Base-by-base conservation (phyloP, 768 basidiomycete genomes). In the Psilocybe cyanescens region DNA sequence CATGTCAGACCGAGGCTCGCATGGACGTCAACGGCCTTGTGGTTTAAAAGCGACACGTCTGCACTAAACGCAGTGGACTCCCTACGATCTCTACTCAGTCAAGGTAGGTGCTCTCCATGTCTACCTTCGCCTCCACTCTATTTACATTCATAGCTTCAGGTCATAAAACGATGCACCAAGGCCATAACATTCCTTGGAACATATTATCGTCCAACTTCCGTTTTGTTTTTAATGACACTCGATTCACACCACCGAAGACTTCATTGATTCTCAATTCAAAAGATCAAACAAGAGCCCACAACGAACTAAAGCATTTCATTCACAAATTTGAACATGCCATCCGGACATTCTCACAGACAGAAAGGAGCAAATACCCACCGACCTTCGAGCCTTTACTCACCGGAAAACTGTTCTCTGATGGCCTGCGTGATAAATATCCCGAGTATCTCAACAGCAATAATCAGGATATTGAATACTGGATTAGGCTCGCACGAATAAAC, bases 111-210 rank as follows among this genome's bases (percentile, higher is more conserved):
- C 2, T 24, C 24, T 24, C 24, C 24, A 24, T 24, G 24, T 24
- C 24, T 24, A 24, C 24, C 24, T 24, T 24, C 24, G 24, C 24
- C 24, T 2, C 24, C 24, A 24, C 24, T 24, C 24, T 24, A 24
- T 24, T 24, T 24, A 24, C 24, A 24, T 24, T 24, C 24, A 24
- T 24, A 24, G 24, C 24, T 24, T 24, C 24, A 24, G 24, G 24
- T 24, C 24, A 56, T 29, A 8, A 30, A 28, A 54, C 29, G 8
- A 79, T 79, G 79, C 78, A 79, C 57, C 78, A 78, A 71, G 70
- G 74, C 33, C 78, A 79, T 55, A 77, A 74, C 47, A 75, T 79
- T 24, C 75, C 78, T 1, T 78, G 79, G 78, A 65, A 72, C 35
- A 57, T 69, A 1, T 60, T 79, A n/a, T 65, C 75, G 7, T 65